Percentiles rank a stretch among this genome's conserved stretches.
Evolutionary conservation across 768 basidiomycete species (phyloP).

Genomic region (Suillus tomentosus): DNA sequence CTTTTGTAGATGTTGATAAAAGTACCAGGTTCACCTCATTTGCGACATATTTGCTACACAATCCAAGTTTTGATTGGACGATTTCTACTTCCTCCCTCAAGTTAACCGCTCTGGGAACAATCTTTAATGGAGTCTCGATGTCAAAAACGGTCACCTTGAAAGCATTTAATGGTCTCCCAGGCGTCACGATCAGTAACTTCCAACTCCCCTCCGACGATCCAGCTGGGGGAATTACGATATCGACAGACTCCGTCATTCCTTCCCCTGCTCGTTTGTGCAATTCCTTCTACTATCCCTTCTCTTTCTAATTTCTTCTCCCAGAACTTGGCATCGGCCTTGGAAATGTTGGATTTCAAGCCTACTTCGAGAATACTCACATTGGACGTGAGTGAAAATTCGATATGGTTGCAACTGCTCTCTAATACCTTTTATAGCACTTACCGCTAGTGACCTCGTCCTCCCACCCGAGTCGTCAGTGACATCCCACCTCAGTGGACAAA

Average conservation of each 20-base stretch:
- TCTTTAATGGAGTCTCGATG: conserved; percentile 65
- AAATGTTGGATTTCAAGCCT: conserved; percentile 61
- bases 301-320: conserved; percentile 28
- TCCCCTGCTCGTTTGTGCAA: conserved; percentile 62
- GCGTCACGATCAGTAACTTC: conserved; percentile 72
- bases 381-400: conserved; percentile 52
- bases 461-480: conserved; percentile 48
- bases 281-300: not conserved
- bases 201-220: conserved; percentile 67
- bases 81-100: conserved; percentile 67
- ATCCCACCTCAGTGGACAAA: conserved; percentile 62
- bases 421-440: conserved; percentile 46
- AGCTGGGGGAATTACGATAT: conserved; percentile 69
- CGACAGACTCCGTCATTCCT: conserved; percentile 65
- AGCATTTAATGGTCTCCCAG: conserved; percentile 71
- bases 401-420: not conserved
- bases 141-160: conserved; percentile 63
- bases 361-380: conserved; percentile 54
- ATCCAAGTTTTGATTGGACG: conserved; percentile 66
- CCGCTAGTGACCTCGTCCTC: conserved; percentile 50
- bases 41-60: conserved; percentile 65
- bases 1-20: conserved; percentile 5
- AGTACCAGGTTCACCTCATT: conserved; percentile 59
- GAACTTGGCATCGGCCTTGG: conserved; percentile 74
- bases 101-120: conserved; percentile 64